Percentiles rank a stretch among this genome's conserved stretches.
These are phyloP conservation scores for Cordyceps cateniannulata DNA, from an alignment of 2,329 filamentous ascomycete genomes.

Conservation along the genomic window DNA sequence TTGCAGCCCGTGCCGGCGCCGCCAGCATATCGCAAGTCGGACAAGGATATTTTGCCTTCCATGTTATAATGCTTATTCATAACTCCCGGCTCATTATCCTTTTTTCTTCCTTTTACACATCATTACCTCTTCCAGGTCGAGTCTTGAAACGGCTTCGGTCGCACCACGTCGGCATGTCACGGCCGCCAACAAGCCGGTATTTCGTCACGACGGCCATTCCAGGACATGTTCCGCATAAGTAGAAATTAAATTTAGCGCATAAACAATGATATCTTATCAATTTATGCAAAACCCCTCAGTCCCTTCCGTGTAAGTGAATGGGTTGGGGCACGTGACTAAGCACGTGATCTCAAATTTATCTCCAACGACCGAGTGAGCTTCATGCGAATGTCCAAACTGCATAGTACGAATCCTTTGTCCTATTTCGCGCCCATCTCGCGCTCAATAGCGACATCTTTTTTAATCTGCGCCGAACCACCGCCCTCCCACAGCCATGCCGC, in stretches of 20 bases:
- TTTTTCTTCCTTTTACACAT: too few relatives aligned
- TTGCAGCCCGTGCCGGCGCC: background rate
- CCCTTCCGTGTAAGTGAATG: background rate
- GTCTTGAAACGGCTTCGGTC: background rate
- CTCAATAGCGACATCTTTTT: background rate
- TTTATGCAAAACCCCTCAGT: background rate
- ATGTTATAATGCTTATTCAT: background rate
- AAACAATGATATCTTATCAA: too few relatives aligned
- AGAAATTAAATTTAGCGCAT: too few relatives aligned
- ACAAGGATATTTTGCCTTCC: background rate
- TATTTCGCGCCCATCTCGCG: background rate
- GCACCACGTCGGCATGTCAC: background rate
- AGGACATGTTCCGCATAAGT: too few relatives aligned
- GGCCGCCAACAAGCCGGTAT: background rate
- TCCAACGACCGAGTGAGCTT: background rate
- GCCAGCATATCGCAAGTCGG: constrained; percentile 1
- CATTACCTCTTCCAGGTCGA: too few relatives aligned
- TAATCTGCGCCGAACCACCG: too few relatives aligned
- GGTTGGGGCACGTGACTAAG: background rate
- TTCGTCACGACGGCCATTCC: too few relatives aligned
- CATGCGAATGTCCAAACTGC: background rate
- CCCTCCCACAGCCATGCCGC: constrained; percentile 33
- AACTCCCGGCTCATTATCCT: background rate
- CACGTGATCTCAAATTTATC: constrained; percentile 4
- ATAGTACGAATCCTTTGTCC: background rate